These are phyloP conservation scores for Fusarium mangiferae DNA, from an alignment of 2,329 filamentous ascomycete genomes.

Conservation along the genomic window DNA sequence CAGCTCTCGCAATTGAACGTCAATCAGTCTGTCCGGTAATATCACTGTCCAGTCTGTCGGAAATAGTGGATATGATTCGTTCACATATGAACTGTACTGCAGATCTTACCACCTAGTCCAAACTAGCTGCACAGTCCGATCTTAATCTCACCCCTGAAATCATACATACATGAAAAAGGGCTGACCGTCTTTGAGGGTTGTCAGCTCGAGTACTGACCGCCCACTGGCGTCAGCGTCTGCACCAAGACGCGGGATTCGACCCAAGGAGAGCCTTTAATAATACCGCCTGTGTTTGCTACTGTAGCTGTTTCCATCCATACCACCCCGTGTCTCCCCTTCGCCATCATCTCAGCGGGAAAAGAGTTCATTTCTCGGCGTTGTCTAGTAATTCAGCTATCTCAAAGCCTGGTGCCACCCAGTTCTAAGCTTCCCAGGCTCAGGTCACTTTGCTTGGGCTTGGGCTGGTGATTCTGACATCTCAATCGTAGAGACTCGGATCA, in stretches of 20 bases:
- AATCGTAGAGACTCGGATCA: constrained; percentile 1
- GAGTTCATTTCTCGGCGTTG: constrained; percentile 5
- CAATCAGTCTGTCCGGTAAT: constrained; percentile 20
- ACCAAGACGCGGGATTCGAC: constrained; percentile 2
- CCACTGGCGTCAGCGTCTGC: constrained; percentile 22
- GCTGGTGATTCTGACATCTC: neutral
- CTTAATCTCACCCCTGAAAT: constrained; percentile 19
- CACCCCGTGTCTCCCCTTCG: neutral
- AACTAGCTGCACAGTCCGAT: neutral
- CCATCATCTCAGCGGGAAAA: neutral
- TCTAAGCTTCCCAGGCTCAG: neutral
- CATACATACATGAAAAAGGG: constrained; percentile 2
- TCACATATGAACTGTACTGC: neutral
- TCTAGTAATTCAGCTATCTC: constrained; percentile 3
- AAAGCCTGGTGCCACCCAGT: constrained; percentile 31
- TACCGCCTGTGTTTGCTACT: neutral
- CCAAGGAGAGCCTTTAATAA: neutral
- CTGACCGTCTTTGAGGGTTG: neutral
- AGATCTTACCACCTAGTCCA: neutral
- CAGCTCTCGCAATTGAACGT: constrained; percentile 23
- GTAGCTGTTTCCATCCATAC: neutral
- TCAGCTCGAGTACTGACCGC: constrained; percentile 26
- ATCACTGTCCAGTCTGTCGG: constrained; percentile 25
- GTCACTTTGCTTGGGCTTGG: neutral
- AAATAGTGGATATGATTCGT: constrained; percentile 9